Evolutionary conservation across 148 eudicot species (phyloP).

Genomic region (Rhododendron williamsianum): DNA sequence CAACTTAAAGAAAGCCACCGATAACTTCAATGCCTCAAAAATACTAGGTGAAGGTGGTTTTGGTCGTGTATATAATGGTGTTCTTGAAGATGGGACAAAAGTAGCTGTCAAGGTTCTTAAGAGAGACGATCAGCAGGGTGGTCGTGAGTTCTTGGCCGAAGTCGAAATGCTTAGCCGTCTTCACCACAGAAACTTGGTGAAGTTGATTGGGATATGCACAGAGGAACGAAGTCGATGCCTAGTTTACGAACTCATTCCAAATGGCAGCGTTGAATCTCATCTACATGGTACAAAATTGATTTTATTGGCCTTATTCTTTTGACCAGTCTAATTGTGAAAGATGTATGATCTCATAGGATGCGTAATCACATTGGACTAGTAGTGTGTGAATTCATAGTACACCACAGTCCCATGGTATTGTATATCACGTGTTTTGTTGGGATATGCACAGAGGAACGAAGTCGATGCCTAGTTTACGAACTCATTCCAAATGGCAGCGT

Average conservation of each 20-base stretch:
- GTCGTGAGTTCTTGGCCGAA: slow-evolving; percentile 89
- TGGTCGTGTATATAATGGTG: slow-evolving; percentile 76
- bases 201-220: slow-evolving; percentile 77
- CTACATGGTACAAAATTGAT: slow-evolving; percentile 55
- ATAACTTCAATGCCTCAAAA: slow-evolving; percentile 49
- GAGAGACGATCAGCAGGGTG: slow-evolving; percentile 89
- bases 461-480: slow-evolving; percentile 79
- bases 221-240: slow-evolving; percentile 73
- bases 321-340: not conserved
- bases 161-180: slow-evolving; percentile 94
- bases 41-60: slow-evolving; percentile 93
- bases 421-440: not conserved
- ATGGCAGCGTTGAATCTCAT: slow-evolving; percentile 95
- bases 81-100: slow-evolving; percentile 65
- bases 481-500: slow-evolving; percentile 86
- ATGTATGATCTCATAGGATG: not conserved
- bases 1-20: slow-evolving; percentile 76
- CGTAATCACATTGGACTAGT: not conserved
- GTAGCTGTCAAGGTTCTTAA: slow-evolving; percentile 88
- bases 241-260: slow-evolving; percentile 78
- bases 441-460: slow-evolving; percentile 44
- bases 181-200: slow-evolving; percentile 91
- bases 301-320: not conserved
- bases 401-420: not conserved
- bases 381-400: not conserved